A percentile compares a stretch with the other conserved stretches of the same genome.
Conservation (phyloP, 257 asterid genomes). For the Gentiana dahurica region DNA sequence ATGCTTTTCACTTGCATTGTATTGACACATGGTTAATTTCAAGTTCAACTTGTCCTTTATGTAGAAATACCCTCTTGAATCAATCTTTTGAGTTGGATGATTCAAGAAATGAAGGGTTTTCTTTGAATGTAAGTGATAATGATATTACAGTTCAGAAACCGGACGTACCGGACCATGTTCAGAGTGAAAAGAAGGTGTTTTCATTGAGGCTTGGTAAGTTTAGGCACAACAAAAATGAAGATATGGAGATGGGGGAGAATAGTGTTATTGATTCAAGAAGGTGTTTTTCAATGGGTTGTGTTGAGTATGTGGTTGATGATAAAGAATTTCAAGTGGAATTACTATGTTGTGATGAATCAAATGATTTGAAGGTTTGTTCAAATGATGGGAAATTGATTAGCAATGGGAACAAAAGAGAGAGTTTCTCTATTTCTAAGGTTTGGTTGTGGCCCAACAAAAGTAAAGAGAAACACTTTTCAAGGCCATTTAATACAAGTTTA, state of each 20-base stretch:
- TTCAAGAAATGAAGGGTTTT: conserved; percentile 34
- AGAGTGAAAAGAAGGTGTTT: conserved; percentile 62
- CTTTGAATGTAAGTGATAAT: conserved; percentile 16
- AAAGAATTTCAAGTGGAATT: conserved; percentile 72
- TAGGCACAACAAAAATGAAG: conserved; percentile 22
- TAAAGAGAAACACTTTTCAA: conserved; percentile 28
- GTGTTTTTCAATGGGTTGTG: conserved; percentile 95
- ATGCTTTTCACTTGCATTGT: conserved; percentile 84
- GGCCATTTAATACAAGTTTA: conserved; percentile 29
- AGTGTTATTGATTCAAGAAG: conserved; percentile 75
- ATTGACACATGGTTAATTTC: conserved; percentile 87
- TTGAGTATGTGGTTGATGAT: conserved; percentile 84
- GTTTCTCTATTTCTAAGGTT: conserved; percentile 93
- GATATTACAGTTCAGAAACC: conserved; percentile 21
- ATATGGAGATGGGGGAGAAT: conserved; percentile 49
- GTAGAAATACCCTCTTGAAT: conserved; percentile 66
- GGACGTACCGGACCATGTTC: conserved; percentile 21
- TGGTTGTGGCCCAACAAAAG: conserved; percentile 95
- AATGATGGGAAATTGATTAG: conserved; percentile 57
- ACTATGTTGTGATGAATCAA: conserved; percentile 15
- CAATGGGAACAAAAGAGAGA: conserved; percentile 55
- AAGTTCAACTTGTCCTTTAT: conserved; percentile 79
- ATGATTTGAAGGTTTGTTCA: conserved; percentile 16
- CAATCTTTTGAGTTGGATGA: conserved; percentile 40
- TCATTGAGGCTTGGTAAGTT: conserved; percentile 86